phyloP scores from a whole-genome alignment of 164 flowering plant genomes.

The Litsea cubeba region DNA sequence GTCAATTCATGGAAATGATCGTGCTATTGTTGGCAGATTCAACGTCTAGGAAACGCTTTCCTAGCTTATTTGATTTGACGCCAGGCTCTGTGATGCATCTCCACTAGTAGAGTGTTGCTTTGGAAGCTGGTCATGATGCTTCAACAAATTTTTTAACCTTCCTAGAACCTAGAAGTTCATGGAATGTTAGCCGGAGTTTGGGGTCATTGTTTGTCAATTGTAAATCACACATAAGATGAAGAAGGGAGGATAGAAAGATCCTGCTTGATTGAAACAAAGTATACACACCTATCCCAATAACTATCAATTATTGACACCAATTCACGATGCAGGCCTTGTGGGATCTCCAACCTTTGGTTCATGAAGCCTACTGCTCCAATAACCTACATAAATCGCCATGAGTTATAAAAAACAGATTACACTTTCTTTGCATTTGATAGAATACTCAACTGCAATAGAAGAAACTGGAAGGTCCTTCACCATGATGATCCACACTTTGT shows the following conservation, averaged over 20 bases:
- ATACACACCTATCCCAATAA: conserved; percentile 82
- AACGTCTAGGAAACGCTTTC: neutral
- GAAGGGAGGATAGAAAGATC: neutral
- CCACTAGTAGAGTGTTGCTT: conserved; percentile 38
- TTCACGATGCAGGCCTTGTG: conserved; percentile 66
- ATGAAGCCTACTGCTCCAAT: conserved; percentile 96
- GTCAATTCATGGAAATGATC: no score
- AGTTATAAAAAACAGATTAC: no score
- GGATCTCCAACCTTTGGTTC: conserved; percentile 84
- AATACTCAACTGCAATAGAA: no score
- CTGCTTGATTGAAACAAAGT: neutral
- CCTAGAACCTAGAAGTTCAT: conserved; percentile 72
- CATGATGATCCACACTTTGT: no score
- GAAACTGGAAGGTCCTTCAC: no score
- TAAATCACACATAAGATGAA: neutral
- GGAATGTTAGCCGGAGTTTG: conserved; percentile 61
- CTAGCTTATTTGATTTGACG: conserved; percentile 13
- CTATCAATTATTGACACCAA: conserved; percentile 87
- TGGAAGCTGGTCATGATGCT: conserved; percentile 48
- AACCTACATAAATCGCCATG: conserved; percentile 44
- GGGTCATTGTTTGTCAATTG: conserved; percentile 48
- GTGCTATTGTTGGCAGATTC: neutral
- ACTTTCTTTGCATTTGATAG: neutral
- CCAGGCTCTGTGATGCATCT: conserved; percentile 21
- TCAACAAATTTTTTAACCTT: conserved; percentile 61